phyloP scores from a whole-genome alignment of 108 stramenopile species.

The Chaetoceros muelleri region DNA sequence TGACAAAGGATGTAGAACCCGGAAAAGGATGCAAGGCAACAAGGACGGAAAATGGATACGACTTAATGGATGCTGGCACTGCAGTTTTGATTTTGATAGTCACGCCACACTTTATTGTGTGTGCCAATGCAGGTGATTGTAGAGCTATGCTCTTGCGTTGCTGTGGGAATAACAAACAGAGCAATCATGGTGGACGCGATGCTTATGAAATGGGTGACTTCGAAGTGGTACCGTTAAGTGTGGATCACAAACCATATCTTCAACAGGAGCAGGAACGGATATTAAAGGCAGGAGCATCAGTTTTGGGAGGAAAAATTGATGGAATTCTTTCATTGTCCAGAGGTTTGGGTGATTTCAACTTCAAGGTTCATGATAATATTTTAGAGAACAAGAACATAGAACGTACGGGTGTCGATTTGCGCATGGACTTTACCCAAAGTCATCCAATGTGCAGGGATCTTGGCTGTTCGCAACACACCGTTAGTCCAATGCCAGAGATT shows the following conservation, averaged over 20 bases:
- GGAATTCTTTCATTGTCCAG: conserved; percentile 92
- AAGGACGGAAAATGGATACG: background rate
- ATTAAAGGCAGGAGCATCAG: conserved; percentile 56
- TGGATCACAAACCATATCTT: conserved; percentile 93
- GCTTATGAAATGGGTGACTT: background rate
- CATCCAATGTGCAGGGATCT: background rate
- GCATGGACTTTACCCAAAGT: background rate
- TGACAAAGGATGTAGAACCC: background rate
- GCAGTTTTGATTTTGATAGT: conserved; percentile 80
- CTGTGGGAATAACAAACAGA: background rate
- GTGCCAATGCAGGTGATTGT: conserved; percentile 96
- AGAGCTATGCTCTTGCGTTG: conserved; percentile 47
- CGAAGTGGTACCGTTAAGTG: conserved; percentile 55
- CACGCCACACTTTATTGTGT: conserved; percentile 82
- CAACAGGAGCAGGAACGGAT: conserved; percentile 60
- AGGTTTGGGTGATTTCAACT: conserved; percentile 86
- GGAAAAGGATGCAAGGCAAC: background rate
- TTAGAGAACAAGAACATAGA: conserved; percentile 5
- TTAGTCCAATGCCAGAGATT: conserved; percentile 76
- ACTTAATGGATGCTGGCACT: conserved; percentile 64
- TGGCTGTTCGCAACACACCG: conserved; percentile 39
- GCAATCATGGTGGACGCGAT: background rate
- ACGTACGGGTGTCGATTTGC: background rate
- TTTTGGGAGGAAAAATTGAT: conserved; percentile 78
- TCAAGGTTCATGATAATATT: conserved; percentile 28